phyloP scores from a whole-genome alignment of 2,329 filamentous ascomycete genomes.

The Coniochaeta prunicola region DNA sequence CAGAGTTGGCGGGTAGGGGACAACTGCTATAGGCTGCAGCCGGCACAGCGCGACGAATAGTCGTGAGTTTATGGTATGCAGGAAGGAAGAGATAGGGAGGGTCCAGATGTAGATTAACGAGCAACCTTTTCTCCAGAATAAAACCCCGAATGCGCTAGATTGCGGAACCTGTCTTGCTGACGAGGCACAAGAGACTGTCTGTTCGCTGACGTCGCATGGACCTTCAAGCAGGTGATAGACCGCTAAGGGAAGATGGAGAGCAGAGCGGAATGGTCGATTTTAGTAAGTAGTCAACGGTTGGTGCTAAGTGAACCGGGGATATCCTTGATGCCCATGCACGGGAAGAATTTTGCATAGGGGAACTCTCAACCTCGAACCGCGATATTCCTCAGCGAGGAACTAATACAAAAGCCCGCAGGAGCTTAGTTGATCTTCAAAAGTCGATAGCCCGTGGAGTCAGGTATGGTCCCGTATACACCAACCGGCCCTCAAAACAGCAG shows the following conservation, averaged over 20 bases:
- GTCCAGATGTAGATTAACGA: not conserved
- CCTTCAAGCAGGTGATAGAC: not conserved
- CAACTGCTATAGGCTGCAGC: not conserved
- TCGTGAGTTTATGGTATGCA: not conserved
- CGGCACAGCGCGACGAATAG: not conserved
- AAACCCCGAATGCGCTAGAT: not conserved
- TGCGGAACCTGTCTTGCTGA: not conserved
- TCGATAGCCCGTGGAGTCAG: not conserved
- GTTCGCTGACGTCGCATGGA: not conserved
- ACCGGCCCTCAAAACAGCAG: not conserved
- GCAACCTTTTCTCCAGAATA: not conserved
- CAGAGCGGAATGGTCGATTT: not conserved
- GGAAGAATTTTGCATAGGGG: not conserved
- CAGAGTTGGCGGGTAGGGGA: not conserved
- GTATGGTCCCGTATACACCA: not conserved
- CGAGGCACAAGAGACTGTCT: not conserved
- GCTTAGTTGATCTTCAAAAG: not conserved
- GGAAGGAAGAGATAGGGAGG: not conserved
- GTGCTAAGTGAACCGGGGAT: slow-evolving; percentile 13
- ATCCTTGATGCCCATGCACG: slow-evolving; percentile 16
- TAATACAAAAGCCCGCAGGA: not conserved
- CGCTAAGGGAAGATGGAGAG: not conserved
- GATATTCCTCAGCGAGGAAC: not conserved
- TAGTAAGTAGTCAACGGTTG: not conserved
- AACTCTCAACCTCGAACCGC: not conserved